A percentile compares a stretch with the other conserved stretches of the same genome.
Evolutionary conservation across 1,139 yeast species (phyloP).

Genomic region (Candida tetrigidarum): DNA sequence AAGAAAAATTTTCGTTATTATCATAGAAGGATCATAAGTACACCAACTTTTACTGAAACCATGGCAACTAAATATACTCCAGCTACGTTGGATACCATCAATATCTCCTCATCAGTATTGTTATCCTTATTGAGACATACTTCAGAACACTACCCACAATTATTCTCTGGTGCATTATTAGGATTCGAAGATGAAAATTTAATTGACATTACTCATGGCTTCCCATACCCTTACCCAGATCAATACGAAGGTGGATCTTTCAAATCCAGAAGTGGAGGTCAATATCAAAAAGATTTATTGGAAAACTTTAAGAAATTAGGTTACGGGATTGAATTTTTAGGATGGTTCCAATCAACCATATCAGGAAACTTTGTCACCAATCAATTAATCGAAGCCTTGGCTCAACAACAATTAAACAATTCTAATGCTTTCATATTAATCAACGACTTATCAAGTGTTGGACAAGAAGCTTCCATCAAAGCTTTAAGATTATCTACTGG

Average conservation of each 20-base stretch:
- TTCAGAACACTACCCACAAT: slow-evolving; percentile 66
- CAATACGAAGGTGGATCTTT: slow-evolving; percentile 60
- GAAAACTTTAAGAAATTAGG: slow-evolving; percentile 65
- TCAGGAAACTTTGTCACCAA: slow-evolving; percentile 74
- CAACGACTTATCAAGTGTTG: slow-evolving; percentile 73
- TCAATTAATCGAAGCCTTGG: slow-evolving; percentile 67
- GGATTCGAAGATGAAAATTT: slow-evolving; percentile 70
- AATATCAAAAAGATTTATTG: slow-evolving; percentile 73
- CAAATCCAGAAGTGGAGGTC: slow-evolving; percentile 62
- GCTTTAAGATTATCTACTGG: slow-evolving; percentile 71
- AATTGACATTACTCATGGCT: slow-evolving; percentile 62
- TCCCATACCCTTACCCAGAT: slow-evolving; percentile 63
- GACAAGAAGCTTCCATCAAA: slow-evolving; percentile 65
- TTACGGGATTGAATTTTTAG: slow-evolving; percentile 73
- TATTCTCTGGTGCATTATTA: slow-evolving; percentile 75
- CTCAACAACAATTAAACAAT: slow-evolving; percentile 65
- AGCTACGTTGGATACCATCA: slow-evolving; percentile 51
- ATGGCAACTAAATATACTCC: slow-evolving; percentile 20
- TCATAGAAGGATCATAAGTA: background rate
- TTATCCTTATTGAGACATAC: slow-evolving; percentile 76
- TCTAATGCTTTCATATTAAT: slow-evolving; percentile 70
- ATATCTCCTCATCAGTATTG: slow-evolving; percentile 62
- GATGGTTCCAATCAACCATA: slow-evolving; percentile 79
- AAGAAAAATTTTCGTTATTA: background rate
- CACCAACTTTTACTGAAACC: too few species aligned